Conservation (phyloP, 2,329 filamentous ascomycete species). For the Lecanoromycetidae sp. region DNA sequence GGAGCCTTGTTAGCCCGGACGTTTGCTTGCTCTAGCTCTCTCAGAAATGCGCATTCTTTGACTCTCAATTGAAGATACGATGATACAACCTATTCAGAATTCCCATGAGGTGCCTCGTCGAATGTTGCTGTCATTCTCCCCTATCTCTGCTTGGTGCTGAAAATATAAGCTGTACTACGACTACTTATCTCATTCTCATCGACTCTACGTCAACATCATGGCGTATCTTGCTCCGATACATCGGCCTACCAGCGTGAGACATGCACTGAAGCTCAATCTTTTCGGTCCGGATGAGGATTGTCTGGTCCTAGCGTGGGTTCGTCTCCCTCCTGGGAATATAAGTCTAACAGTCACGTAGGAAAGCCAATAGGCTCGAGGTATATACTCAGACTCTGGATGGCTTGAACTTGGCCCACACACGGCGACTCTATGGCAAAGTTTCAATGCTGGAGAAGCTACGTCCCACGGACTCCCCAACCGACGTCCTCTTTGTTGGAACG, state of each 20-base stretch:
- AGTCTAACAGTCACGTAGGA: constrained; percentile 38
- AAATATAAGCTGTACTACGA: no score
- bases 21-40: no score
- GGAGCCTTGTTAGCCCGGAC: no score
- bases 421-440: constrained; percentile 71
- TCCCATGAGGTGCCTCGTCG: no score
- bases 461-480: constrained; percentile 59
- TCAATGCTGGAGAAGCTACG: constrained; percentile 71
- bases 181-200: not conserved
- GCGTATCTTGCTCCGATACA: constrained; percentile 93
- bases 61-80: no score
- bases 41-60: no score
- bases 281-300: constrained; percentile 64
- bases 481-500: constrained; percentile 86
- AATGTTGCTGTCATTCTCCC: no score
- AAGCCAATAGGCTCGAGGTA: constrained; percentile 75
- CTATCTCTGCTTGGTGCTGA: no score
- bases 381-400: constrained; percentile 57
- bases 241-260: constrained; percentile 76
- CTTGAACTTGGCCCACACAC: constrained; percentile 54
- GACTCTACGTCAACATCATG: constrained; percentile 48
- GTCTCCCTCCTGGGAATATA: constrained; percentile 7
- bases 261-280: constrained; percentile 72
- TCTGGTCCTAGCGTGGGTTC: constrained; percentile 70
- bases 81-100: no score